Percentiles rank a stretch among this genome's conserved stretches.
phyloP scores from a whole-genome alignment of 371 early-diverging fungal species.

The Rhizopus arrhizus region DNA sequence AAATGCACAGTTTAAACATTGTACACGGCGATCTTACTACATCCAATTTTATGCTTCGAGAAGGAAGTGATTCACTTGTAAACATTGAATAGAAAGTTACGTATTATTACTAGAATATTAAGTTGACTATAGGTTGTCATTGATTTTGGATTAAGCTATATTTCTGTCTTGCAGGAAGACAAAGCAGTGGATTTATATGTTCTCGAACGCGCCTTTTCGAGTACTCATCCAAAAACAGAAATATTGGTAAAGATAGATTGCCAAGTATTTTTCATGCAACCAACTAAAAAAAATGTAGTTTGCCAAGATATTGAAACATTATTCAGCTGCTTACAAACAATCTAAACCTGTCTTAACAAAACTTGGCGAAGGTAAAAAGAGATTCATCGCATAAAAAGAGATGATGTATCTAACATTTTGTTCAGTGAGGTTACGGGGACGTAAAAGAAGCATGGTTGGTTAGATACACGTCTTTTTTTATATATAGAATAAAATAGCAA shows the following conservation, averaged over 20 bases:
- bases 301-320: slow-evolving; percentile 69
- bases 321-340: slow-evolving; percentile 56
- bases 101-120: not conserved
- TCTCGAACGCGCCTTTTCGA: slow-evolving; percentile 91
- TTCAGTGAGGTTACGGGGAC: slow-evolving; percentile 84
- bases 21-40: slow-evolving; percentile 99
- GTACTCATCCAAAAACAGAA: slow-evolving; percentile 87
- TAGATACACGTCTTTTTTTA: not conserved
- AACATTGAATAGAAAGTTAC: not conserved
- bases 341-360: slow-evolving; percentile 65
- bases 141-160: slow-evolving; percentile 97
- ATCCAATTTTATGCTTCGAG: slow-evolving; percentile 88
- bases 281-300: slow-evolving; percentile 56
- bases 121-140: slow-evolving; percentile 66
- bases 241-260: slow-evolving; percentile 54
- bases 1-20: slow-evolving; percentile 86
- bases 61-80: slow-evolving; percentile 58
- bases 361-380: slow-evolving; percentile 80
- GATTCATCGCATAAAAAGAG: not conserved
- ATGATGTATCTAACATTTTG: not conserved
- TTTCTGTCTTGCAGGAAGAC: slow-evolving; percentile 90
- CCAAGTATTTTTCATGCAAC: not conserved
- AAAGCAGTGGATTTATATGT: slow-evolving; percentile 99
- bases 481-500: slow-evolving; percentile 39
- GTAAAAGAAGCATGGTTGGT: slow-evolving; percentile 89